These are phyloP conservation scores for Starmerella apicola DNA, from an alignment of 805 yeast genomes.

Conservation along the genomic window DNA sequence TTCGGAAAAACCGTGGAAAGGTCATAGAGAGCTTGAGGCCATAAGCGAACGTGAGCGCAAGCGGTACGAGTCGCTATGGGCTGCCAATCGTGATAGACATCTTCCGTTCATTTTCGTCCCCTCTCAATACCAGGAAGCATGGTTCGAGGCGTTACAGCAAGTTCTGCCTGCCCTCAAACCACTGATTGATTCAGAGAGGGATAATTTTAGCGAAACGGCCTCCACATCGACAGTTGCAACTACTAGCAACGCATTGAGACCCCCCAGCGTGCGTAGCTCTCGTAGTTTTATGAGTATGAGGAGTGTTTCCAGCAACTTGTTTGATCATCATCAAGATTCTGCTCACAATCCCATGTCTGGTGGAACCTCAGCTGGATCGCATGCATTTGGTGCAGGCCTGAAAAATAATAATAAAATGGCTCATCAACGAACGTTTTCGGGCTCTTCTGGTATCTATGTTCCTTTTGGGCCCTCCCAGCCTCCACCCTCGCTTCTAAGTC, in stretches of 20 bases:
- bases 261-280: constrained; percentile 1
- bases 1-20: constrained; percentile 90
- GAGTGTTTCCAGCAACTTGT: not conserved
- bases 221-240: not conserved
- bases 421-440: not conserved
- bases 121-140: constrained; percentile 6
- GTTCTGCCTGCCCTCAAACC: not conserved
- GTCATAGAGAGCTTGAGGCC: constrained; percentile 47
- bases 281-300: not conserved
- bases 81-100: constrained; percentile 57
- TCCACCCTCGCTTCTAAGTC: not conserved
- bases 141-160: constrained; percentile 8
- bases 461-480: not conserved
- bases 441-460: not conserved
- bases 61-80: constrained; percentile 91
- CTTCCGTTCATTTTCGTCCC: constrained; percentile 14
- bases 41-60: constrained; percentile 53
- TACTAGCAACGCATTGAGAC: no score
- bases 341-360: no score
- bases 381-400: no score
- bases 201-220: not conserved
- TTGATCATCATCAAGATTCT: no score
- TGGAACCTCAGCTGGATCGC: no score
- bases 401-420: no score
- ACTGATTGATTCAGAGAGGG: not conserved